Evolutionary conservation across 208 protist genomes (phyloP).

Genomic region (Tritrichomonas foetus): DNA sequence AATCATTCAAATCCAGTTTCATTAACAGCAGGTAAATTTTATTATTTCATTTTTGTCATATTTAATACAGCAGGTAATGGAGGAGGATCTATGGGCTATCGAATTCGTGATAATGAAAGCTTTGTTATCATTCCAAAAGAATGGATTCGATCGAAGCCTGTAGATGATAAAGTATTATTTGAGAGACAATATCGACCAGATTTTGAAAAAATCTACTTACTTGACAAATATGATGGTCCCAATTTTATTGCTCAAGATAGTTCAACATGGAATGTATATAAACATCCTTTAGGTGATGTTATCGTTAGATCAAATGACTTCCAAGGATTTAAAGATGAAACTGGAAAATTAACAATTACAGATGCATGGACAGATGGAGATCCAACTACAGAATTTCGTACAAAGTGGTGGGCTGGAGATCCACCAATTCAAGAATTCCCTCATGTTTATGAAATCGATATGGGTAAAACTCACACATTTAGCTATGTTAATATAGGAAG

Average conservation of each 20-base stretch:
- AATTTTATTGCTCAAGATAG: background rate
- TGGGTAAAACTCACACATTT: background rate
- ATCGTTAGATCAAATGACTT: background rate
- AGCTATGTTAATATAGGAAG: background rate
- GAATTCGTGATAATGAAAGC: background rate
- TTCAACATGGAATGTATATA: background rate
- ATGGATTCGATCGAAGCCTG: background rate
- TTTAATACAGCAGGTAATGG: background rate
- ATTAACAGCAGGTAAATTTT: background rate
- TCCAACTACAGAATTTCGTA: background rate
- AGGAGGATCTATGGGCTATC: background rate
- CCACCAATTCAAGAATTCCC: background rate
- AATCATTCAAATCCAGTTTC: background rate
- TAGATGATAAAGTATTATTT: background rate
- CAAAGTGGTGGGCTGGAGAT: background rate
- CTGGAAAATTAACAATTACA: background rate
- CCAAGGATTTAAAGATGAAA: background rate
- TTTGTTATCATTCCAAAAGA: too few relatives aligned
- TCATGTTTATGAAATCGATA: background rate
- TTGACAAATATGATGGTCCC: background rate
- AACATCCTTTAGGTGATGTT: background rate
- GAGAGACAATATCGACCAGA: background rate
- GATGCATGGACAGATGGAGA: background rate
- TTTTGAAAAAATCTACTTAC: background rate
- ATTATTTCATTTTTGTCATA: background rate